These are phyloP conservation scores for Cercospora sojina DNA, from an alignment of 2,329 filamentous ascomycete genomes.

Conservation along the genomic window DNA sequence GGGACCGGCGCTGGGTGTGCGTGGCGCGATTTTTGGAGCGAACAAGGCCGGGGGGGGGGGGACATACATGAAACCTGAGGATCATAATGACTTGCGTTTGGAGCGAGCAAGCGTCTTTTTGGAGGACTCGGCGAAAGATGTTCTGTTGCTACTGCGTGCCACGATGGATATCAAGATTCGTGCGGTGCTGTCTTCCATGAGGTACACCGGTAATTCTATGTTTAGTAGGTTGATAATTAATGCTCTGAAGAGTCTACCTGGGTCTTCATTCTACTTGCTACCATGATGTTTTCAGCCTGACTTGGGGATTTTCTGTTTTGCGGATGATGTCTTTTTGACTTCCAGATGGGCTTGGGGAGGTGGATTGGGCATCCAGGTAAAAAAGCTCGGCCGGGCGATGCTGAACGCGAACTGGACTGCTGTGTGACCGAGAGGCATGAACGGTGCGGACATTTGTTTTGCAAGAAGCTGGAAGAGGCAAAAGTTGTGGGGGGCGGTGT, in stretches of 20 bases:
- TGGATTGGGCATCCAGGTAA: too few species aligned
- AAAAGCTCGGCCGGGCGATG: too few species aligned
- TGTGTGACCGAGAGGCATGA: too few species aligned
- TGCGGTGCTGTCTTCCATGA: neutral
- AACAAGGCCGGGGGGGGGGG: too few species aligned
- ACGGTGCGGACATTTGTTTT: too few species aligned
- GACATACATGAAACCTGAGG: neutral
- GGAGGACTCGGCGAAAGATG: neutral
- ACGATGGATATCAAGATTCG: neutral
- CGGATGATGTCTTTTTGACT: too few species aligned
- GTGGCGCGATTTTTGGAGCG: neutral
- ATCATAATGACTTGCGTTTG: neutral
- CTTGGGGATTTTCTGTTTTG: too few species aligned
- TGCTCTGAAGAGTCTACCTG: neutral
- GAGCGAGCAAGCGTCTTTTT: neutral
- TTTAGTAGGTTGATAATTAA: neutral
- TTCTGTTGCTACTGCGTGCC: neutral
- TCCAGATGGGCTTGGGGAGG: too few species aligned
- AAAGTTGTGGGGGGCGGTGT: too few species aligned
- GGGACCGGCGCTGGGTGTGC: neutral
- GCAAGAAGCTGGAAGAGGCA: too few species aligned
- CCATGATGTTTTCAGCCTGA: too few species aligned
- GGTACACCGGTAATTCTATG: neutral
- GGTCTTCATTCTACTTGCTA: neutral
- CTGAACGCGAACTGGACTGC: too few species aligned